A percentile compares a stretch with the other conserved stretches of the same genome.
Conservation (phyloP, 106 monocot species). For the Chionographis japonica region DNA sequence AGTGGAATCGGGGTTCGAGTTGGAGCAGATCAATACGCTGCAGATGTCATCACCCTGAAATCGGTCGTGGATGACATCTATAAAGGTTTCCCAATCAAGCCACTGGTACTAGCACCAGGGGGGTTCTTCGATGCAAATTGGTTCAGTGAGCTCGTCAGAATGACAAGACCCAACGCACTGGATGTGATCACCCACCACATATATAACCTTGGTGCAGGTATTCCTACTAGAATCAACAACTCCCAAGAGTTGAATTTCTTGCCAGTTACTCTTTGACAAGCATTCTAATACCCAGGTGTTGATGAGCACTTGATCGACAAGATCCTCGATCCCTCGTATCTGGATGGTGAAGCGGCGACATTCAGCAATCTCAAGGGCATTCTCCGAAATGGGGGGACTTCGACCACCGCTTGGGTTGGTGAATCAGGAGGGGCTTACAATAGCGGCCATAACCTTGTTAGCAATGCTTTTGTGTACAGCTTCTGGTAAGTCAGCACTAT, state of each 20-base stretch:
- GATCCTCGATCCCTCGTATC: constrained; percentile 71
- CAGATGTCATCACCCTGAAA: constrained; percentile 58
- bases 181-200: constrained; percentile 94
- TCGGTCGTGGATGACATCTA: constrained; percentile 50
- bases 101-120: constrained; percentile 74
- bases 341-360: constrained; percentile 49
- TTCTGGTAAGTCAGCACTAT: constrained; percentile 47
- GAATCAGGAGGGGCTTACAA: constrained; percentile 92
- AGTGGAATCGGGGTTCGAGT: constrained; percentile 62
- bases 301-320: constrained; percentile 66
- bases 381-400: constrained; percentile 37
- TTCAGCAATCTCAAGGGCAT: constrained; percentile 57
- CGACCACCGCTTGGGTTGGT: constrained; percentile 78
- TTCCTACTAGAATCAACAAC: neutral
- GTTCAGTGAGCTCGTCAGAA: constrained; percentile 55
- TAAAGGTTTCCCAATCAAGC: constrained; percentile 31
- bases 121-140: constrained; percentile 73
- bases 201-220: constrained; percentile 92
- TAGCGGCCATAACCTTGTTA: constrained; percentile 70
- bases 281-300: constrained; percentile 36
- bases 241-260: neutral
- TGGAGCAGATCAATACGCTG: constrained; percentile 61
- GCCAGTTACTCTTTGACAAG: neutral
- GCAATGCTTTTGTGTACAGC: constrained; percentile 75
- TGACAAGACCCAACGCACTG: constrained; percentile 54